phyloP scores from a whole-genome alignment of 2,329 filamentous ascomycete species.

The Fusarium globosum region DNA sequence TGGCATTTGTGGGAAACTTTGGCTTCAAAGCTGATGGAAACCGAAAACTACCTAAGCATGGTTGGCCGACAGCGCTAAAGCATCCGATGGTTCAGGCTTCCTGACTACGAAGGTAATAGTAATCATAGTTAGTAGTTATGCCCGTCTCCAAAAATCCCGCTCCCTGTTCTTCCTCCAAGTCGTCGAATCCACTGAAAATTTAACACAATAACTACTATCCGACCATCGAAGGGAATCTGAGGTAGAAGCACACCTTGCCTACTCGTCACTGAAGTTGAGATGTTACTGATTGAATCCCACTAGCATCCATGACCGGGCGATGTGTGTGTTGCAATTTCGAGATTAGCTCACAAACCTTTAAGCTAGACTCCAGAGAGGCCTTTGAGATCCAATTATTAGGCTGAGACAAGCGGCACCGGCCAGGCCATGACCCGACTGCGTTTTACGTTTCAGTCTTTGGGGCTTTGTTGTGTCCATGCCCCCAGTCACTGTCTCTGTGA shows the following conservation, averaged over 20 bases:
- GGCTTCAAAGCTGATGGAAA: constrained; percentile 20
- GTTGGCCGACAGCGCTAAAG: constrained; percentile 39
- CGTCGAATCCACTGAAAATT: constrained; percentile 17
- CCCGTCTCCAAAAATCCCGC: constrained; percentile 40
- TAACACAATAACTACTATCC: neutral
- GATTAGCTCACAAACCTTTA: constrained; percentile 35
- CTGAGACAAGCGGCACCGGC: constrained; percentile 43
- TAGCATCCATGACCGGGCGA: constrained; percentile 5
- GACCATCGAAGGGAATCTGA: neutral
- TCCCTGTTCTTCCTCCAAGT: constrained; percentile 19
- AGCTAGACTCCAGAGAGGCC: constrained; percentile 37
- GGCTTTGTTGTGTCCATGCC: constrained; percentile 16
- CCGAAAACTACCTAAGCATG: constrained; percentile 14
- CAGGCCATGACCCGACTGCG: constrained; percentile 38
- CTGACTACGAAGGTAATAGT: constrained; percentile 30
- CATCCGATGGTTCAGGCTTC: constrained; percentile 27
- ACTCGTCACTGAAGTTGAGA: constrained; percentile 7
- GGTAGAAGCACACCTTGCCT: neutral
- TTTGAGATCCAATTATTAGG: constrained; percentile 40
- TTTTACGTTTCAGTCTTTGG: constrained; percentile 38
- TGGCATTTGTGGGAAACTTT: constrained; percentile 32
- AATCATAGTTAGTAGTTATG: constrained; percentile 1
- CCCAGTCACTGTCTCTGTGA: constrained; percentile 21
- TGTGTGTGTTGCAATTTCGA: constrained; percentile 15
- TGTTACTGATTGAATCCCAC: constrained; percentile 14